Evolutionary conservation across 2,329 filamentous ascomycete genomes (phyloP).

Genomic region (Aspergillus pseudotamarii): DNA sequence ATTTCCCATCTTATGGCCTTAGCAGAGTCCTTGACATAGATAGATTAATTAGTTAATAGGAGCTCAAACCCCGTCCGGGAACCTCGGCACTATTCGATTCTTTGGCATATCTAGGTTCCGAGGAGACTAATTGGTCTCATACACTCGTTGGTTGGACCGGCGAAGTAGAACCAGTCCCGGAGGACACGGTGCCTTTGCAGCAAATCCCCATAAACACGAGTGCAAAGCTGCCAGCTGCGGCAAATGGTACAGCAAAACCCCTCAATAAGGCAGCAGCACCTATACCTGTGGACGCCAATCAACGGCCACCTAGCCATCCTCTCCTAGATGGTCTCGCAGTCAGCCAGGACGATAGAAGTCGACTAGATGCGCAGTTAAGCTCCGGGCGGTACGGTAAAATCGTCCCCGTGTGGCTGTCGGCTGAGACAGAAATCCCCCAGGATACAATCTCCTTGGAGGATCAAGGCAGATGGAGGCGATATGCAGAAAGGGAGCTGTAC

Average conservation of each 20-base stretch:
- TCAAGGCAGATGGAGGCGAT: constrained; percentile 83
- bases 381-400: constrained; percentile 76
- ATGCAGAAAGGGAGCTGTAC: constrained; percentile 89
- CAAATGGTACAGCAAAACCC: constrained; percentile 43
- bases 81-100: constrained; percentile 93
- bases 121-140: constrained; percentile 83
- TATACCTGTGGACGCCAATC: constrained; percentile 68
- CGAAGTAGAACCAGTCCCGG: constrained; percentile 65
- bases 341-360: constrained; percentile 67
- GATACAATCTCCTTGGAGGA: constrained; percentile 74
- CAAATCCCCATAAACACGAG: constrained; percentile 31
- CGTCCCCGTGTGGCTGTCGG: constrained; percentile 84
- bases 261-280: constrained; percentile 78
- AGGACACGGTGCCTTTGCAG: constrained; percentile 32
- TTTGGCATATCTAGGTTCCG: constrained; percentile 83
- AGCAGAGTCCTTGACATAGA: background rate
- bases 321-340: constrained; percentile 71
- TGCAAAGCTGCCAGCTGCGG: constrained; percentile 30
- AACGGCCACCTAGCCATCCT: constrained; percentile 59
- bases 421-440: constrained; percentile 70
- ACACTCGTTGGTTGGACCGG: constrained; percentile 94
- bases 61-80: constrained; percentile 75
- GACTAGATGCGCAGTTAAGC: constrained; percentile 73
- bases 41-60: constrained; percentile 50
- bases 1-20: background rate